Evolutionary conservation across 306 rosid species (phyloP).

Genomic region (Gastrolobium bilobum): DNA sequence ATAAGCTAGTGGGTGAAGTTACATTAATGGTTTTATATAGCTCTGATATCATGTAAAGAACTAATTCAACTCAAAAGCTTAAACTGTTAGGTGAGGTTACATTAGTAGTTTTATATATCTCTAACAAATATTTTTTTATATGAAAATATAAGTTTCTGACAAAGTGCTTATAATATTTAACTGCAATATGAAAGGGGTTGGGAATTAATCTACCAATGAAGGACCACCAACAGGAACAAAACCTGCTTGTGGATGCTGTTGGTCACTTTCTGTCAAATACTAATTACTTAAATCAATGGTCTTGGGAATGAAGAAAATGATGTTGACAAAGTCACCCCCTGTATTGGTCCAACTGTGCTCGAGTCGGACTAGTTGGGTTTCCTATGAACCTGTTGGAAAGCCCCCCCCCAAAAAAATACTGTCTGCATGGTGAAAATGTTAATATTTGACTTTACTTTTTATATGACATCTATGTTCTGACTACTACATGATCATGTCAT

Average conservation of each 20-base stretch:
- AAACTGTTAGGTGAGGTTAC: too few relatives aligned
- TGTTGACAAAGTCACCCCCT: too few relatives aligned
- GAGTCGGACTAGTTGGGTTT: too few relatives aligned
- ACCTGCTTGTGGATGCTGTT: background rate
- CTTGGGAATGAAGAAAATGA: too few relatives aligned
- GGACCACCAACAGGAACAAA: conserved; percentile 2
- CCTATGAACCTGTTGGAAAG: too few relatives aligned
- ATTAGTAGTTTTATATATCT: too few relatives aligned
- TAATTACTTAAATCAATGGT: background rate
- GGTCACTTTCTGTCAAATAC: conserved; percentile 1
- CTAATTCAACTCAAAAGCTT: too few relatives aligned
- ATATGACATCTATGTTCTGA: background rate
- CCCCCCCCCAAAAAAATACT: too few relatives aligned
- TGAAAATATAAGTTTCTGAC: conserved; percentile 1
- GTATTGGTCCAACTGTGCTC: too few relatives aligned
- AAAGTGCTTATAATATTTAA: background rate
- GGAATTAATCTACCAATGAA: background rate
- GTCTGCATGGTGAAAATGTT: conserved; percentile 1
- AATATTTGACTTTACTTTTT: background rate
- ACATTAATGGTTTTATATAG: too few relatives aligned
- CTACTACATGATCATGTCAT: background rate
- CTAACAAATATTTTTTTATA: background rate
- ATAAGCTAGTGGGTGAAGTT: too few relatives aligned
- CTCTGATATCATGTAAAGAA: too few relatives aligned
- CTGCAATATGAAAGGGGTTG: background rate